Evolutionary conservation across 805 yeast species (phyloP).

Genomic region (Nakazawaea populi): DNA sequence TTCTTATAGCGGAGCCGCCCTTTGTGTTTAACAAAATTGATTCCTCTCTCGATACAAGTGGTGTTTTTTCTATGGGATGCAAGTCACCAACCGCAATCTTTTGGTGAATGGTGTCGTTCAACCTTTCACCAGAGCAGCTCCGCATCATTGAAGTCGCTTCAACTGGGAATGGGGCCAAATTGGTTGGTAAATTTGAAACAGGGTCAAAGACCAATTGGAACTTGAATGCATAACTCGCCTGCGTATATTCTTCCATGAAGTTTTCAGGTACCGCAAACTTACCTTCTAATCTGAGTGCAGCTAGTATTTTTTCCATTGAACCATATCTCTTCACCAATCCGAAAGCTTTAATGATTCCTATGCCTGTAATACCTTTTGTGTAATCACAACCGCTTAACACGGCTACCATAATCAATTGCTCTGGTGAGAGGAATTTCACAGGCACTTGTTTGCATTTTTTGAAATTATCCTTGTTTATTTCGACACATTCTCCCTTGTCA

Average conservation of each 20-base stretch:
- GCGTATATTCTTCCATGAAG: slow-evolving; percentile 53
- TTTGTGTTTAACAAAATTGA: slow-evolving; percentile 14
- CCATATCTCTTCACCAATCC: slow-evolving; percentile 45
- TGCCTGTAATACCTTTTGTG: slow-evolving; percentile 74
- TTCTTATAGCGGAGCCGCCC: slow-evolving; percentile 2
- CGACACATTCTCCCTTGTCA: slow-evolving; percentile 62
- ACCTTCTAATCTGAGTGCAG: slow-evolving; percentile 55
- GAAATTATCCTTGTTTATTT: slow-evolving; percentile 56
- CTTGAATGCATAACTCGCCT: slow-evolving; percentile 75
- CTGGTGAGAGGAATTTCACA: slow-evolving; percentile 42
- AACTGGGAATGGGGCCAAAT: slow-evolving; percentile 53
- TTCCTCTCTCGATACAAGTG: slow-evolving; percentile 42
- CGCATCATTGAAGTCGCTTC: slow-evolving; percentile 27
- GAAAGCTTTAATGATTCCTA: slow-evolving; percentile 79
- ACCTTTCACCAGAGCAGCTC: slow-evolving; percentile 39
- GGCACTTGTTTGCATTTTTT: slow-evolving; percentile 37
- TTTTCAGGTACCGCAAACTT: slow-evolving; percentile 47
- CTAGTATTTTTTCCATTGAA: slow-evolving; percentile 49
- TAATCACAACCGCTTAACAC: slow-evolving; percentile 96
- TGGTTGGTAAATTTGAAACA: slow-evolving; percentile 33
- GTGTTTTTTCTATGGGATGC: slow-evolving; percentile 55
- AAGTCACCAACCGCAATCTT: slow-evolving; percentile 59
- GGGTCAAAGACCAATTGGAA: slow-evolving; percentile 87
- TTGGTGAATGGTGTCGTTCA: slow-evolving; percentile 41
- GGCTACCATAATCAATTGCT: slow-evolving; percentile 70